These are phyloP conservation scores for Angomonas deanei DNA, from an alignment of 208 protist species.

Conservation along the genomic window DNA sequence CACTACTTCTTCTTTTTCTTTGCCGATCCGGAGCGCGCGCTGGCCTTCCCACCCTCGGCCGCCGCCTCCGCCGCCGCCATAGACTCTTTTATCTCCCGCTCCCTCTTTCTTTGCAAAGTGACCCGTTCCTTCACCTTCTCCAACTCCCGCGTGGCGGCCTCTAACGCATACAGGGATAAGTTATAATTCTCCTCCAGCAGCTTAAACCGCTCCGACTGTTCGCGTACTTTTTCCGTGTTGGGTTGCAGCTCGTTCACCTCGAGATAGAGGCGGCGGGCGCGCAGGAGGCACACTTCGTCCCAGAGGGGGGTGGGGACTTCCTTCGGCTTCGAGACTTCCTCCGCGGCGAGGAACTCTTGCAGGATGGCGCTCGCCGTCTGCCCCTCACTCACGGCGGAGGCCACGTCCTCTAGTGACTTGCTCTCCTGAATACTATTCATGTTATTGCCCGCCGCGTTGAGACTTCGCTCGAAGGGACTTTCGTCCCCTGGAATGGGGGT, in stretches of 20 bases:
- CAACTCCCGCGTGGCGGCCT: slow-evolving; percentile 14
- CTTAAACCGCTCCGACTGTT: slow-evolving; percentile 27
- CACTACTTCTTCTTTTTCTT: not conserved
- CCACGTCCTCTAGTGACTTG: not conserved
- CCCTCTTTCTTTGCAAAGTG: not conserved
- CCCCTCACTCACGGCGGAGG: not conserved
- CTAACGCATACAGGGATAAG: slow-evolving; percentile 25
- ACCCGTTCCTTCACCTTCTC: slow-evolving; percentile 6
- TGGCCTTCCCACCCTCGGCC: not conserved
- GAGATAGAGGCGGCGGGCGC: slow-evolving; percentile 12
- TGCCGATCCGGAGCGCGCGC: not conserved
- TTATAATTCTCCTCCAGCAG: slow-evolving; percentile 29
- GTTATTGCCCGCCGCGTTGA: too few species aligned
- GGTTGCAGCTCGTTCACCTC: slow-evolving; percentile 13
- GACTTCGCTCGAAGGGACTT: too few species aligned
- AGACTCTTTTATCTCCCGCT: not conserved
- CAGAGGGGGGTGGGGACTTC: slow-evolving; percentile 41
- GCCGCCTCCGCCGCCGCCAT: not conserved
- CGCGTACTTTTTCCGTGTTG: not conserved
- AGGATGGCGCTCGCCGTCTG: not conserved
- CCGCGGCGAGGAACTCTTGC: not conserved
- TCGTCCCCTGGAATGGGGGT: too few species aligned
- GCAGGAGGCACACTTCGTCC: slow-evolving; percentile 35
- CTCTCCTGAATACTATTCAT: too few species aligned
- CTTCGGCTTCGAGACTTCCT: slow-evolving; percentile 11